Evolutionary conservation across 306 rosid genomes (phyloP), one percentile per base, ranked within the genome.

Genomic region (Styphnolobium japonicum): DNA sequence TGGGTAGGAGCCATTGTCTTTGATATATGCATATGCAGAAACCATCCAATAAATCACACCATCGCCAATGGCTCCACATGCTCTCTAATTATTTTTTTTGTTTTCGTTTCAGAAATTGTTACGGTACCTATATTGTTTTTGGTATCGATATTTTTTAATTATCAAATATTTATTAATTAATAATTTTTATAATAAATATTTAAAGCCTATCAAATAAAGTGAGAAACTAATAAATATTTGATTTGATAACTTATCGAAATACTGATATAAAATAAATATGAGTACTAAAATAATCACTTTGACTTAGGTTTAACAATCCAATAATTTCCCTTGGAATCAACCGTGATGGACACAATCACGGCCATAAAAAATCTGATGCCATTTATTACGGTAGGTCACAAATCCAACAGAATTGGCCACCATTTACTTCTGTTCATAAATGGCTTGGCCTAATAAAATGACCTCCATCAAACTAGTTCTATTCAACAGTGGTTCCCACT

Each of bases 361-460:
- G 77, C 90, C 83, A 71, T 62, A 82, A 77, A 85, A 81, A 85
- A 56, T 77, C 81, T 34, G 77, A 81, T 64, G 70, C 82, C 84
- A 93, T 93, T 93, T 88, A 93, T 87, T 87, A 83, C 53, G 98
- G 95, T 93, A 82, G 98, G 93, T 90, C 84, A 87, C 86, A 53
- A 85, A 80, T 75, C 87, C 90, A 93, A 87, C 98, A 78, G 90
- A 87, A 90, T 84, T 82, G 81, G 49, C 76, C 91, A 84, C 88
- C 87, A 87, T 87, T 93, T 86, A 93, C 89, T 88, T 88, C 92
- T 66, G 63, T 85, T 89, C 94, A 91, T 89, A 84, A 91, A 89
- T 91, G 73, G 89, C 76, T 82, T 70, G 64, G 87, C 88, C 91
- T 77, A 88, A 85, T 84, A 88, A 86, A 75, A 83, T 53, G 81